Base-by-base conservation (phyloP, 2,329 filamentous ascomycete genomes). In the Cladophialophora yegresii region DNA sequence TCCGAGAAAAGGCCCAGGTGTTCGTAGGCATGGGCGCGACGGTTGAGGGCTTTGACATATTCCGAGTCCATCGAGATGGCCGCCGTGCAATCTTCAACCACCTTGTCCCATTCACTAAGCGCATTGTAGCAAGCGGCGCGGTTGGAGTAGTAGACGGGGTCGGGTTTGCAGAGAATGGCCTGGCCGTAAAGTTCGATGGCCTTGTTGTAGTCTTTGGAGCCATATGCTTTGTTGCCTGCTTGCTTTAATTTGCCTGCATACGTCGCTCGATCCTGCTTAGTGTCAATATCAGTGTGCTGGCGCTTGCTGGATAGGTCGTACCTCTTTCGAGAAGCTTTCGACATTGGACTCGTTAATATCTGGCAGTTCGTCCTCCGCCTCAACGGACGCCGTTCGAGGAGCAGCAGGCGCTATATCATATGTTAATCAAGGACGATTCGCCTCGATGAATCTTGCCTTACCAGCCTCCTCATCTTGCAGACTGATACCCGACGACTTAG, bases 71-170 rank as follows among this genome's bases (percentile, higher is more conserved):
- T 90, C 76, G 86, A 89, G 79, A 99, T 89, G 69, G 95, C 95
- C 60, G 95, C 93, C 33, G 91, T 97, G 62, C 95, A 98, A 76
- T 99, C 95, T 74, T 96, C 93, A 68, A 99, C 90, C 63, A 98
- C 95, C 82, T 95, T 93, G 56, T 96, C 89, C 92, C 93, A 99
- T 73, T 96, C 85, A 70, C 87, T 88, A 75, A 95, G 87, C 70
- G 95, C 92, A 77, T 96, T 98, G 82, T 92, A 96, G 84, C 95
- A 99, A 61, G 95, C 95, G 63, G 95, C 95, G 72, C 95, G 90
- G 84, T 99, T 99, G 69, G 95, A 98, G 85, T 96, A 99, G 84
- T 95, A 99, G 77, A 99, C 93, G 33, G 95, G 92, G 75, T 99
- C 95, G 63, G 93, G 89, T 81, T 95, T 96, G 89, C 95, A 98